phyloP scores from a whole-genome alignment of 2,329 filamentous ascomycete genomes.

The Sphaerulina populicola region DNA sequence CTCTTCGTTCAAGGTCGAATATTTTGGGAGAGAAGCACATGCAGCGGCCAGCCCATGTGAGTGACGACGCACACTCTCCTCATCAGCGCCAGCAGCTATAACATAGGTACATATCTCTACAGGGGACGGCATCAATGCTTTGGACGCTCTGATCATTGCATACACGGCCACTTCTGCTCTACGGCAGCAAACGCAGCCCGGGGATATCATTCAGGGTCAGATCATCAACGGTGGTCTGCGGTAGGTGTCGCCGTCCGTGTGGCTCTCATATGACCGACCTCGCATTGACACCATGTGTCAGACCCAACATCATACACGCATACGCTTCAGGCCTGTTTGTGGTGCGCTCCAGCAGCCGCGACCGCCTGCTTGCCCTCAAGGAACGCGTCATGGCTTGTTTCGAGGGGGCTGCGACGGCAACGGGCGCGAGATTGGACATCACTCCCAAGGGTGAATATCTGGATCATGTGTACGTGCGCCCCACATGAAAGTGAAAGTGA shows the following conservation, averaged over 20 bases:
- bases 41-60: conserved; percentile 28
- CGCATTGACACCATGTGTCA: not conserved
- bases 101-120: too few species aligned
- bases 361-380: conserved; percentile 29
- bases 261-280: too few species aligned
- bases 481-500: too few species aligned
- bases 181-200: conserved; percentile 35
- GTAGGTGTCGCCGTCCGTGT: too few species aligned
- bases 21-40: conserved; percentile 37
- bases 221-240: conserved; percentile 26
- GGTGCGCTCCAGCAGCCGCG: conserved; percentile 30
- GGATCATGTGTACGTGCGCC: conserved; percentile 35
- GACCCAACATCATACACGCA: conserved; percentile 37
- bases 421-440: conserved; percentile 44
- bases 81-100: too few species aligned
- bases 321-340: conserved; percentile 35
- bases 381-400: conserved; percentile 38
- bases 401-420: conserved; percentile 38
- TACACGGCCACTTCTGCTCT: conserved; percentile 33
- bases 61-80: too few species aligned
- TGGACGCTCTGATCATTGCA: conserved; percentile 30
- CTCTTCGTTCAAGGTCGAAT: conserved; percentile 40
- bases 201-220: conserved; percentile 34
- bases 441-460: conserved; percentile 42
- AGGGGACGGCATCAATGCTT: conserved; percentile 30